These are phyloP conservation scores for Xylaria sp. DNA, from an alignment of 2,329 filamentous ascomycete species.

Conservation along the genomic window DNA sequence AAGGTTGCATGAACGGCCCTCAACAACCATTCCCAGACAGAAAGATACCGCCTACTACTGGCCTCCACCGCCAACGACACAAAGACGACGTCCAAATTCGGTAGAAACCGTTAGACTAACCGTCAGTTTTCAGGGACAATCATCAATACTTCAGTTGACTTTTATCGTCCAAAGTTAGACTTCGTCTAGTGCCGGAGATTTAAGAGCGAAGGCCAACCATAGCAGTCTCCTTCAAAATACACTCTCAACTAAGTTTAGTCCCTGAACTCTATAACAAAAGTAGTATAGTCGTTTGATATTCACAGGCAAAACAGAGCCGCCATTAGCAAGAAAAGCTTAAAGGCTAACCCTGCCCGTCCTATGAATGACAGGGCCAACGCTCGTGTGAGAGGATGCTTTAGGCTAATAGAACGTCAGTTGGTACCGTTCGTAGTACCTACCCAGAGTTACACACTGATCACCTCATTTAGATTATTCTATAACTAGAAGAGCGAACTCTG, in stretches of 20 bases:
- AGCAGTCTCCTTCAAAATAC: neutral
- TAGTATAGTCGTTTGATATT: slow-evolving; percentile 22
- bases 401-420: slow-evolving; percentile 21
- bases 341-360: slow-evolving; percentile 9
- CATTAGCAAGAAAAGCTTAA: slow-evolving; percentile 28
- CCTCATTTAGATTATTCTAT: neutral
- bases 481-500: neutral
- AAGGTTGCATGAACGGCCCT: slow-evolving; percentile 16
- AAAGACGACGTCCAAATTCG: neutral
- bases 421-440: neutral
- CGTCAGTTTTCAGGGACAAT: neutral
- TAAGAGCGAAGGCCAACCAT: neutral
- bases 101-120: neutral
- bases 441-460: neutral
- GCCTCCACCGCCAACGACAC: neutral
- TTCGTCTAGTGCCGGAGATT: neutral
- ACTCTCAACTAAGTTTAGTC: neutral
- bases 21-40: neutral
- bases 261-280: neutral
- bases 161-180: neutral
- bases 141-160: neutral
- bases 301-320: slow-evolving; percentile 20
- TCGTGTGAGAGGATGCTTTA: slow-evolving; percentile 13
- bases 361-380: neutral
- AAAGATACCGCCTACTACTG: neutral